phyloP scores from a whole-genome alignment of 306 rosid species.

The Phaseolus lunatus region DNA sequence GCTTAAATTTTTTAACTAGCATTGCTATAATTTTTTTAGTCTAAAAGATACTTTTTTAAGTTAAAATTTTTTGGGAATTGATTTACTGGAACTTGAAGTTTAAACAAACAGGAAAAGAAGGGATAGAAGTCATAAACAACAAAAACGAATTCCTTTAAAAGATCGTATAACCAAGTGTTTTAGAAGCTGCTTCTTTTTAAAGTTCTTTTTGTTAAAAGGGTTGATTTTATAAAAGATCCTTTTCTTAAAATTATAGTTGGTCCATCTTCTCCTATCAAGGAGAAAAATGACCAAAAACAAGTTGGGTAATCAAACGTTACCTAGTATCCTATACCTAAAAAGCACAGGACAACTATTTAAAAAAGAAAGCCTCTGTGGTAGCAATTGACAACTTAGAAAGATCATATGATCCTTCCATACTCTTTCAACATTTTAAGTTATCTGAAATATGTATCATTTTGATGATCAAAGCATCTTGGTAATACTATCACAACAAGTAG shows the following conservation, averaged over 20 bases:
- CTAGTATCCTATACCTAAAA: too few species aligned
- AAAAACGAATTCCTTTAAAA: too few species aligned
- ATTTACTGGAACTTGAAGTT: background rate
- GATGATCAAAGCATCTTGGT: background rate
- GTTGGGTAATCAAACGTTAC: background rate
- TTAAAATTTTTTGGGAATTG: background rate
- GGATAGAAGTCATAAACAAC: background rate
- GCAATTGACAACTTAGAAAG: background rate
- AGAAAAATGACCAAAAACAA: background rate
- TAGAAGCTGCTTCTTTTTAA: background rate
- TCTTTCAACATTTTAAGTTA: background rate
- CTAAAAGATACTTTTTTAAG: background rate
- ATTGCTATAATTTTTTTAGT: background rate
- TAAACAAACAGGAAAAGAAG: background rate
- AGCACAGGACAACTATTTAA: background rate
- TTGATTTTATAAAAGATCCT: too few species aligned
- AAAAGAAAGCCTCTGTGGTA: background rate
- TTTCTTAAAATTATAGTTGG: background rate
- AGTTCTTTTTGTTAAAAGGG: background rate
- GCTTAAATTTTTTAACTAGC: background rate
- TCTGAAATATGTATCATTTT: too few species aligned
- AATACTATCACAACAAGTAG: conserved; percentile 12
- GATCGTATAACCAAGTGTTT: background rate
- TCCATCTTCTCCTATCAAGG: background rate
- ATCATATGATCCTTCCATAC: background rate